Percentiles rank a stretch among this genome's conserved stretches.
phyloP scores from a whole-genome alignment of 345 rosid species.

The Brassica napus region Da-Ae NC_063439.1:13619001-13619500 shows the following conservation, averaged over 20 bases:
- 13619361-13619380: constrained; percentile 81
- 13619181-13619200: constrained; percentile 85
- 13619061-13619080: neutral
- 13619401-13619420: constrained; percentile 82
- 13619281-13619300: neutral
- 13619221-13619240: neutral
- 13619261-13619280: neutral
- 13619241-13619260: neutral
- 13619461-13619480: constrained; percentile 6
- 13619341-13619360: constrained; percentile 49
- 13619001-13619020: constrained; percentile 73
- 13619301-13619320: neutral
- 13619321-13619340: neutral
- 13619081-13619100: neutral
- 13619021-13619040: constrained; percentile 55
- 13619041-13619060: constrained; percentile 10
- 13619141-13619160: constrained; percentile 75
- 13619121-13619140: constrained; percentile 9
- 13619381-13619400: constrained; percentile 66
- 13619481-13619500: neutral
- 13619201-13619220: constrained; percentile 49
- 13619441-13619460: constrained; percentile 63
- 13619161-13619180: constrained; percentile 74
- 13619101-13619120: neutral
- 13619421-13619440: constrained; percentile 77